Percentiles rank a stretch among this genome's conserved stretches.
phyloP scores from a whole-genome alignment of 2,329 filamentous ascomycete species.

The Aspergillus bombycis region DNA sequence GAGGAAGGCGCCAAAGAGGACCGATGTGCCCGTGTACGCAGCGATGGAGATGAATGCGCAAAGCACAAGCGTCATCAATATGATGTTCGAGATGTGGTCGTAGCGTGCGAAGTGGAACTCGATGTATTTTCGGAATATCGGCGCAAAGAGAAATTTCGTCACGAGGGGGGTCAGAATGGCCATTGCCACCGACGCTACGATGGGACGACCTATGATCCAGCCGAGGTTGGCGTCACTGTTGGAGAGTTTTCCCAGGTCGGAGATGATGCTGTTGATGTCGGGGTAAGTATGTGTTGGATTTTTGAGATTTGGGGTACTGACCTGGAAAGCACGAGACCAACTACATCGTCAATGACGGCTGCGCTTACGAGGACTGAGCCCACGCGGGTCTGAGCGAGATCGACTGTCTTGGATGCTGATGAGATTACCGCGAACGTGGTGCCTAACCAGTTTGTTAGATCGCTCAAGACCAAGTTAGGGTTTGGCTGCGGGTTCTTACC shows the following conservation, averaged over 20 bases:
- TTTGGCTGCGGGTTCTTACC: constrained; percentile 14
- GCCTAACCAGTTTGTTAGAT: constrained; percentile 11
- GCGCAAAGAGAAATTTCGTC: constrained; percentile 45
- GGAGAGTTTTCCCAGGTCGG: constrained; percentile 29
- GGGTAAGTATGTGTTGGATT: not conserved
- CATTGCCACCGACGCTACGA: constrained; percentile 43
- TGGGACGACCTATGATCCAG: constrained; percentile 44
- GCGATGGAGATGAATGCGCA: constrained; percentile 38
- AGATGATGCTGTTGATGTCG: constrained; percentile 33
- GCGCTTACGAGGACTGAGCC: constrained; percentile 51
- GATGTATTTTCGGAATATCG: constrained; percentile 39
- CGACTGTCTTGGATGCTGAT: constrained; percentile 37
- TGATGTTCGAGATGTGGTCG: constrained; percentile 38
- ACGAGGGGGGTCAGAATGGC: constrained; percentile 39
- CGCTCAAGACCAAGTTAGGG: not conserved
- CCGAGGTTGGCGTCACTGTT: constrained; percentile 32
- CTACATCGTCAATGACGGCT: constrained; percentile 52
- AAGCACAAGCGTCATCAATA: constrained; percentile 40
- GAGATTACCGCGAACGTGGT: constrained; percentile 37
- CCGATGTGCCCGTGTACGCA: constrained; percentile 41
- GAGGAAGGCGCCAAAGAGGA: constrained; percentile 43
- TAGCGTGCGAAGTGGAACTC: constrained; percentile 38
- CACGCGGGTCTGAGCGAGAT: constrained; percentile 48
- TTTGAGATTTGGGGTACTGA: constrained; percentile 4
- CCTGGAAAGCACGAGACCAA: constrained; percentile 46